phyloP scores from a whole-genome alignment of 768 basidiomycete genomes.

The Mycena maculata region DNA sequence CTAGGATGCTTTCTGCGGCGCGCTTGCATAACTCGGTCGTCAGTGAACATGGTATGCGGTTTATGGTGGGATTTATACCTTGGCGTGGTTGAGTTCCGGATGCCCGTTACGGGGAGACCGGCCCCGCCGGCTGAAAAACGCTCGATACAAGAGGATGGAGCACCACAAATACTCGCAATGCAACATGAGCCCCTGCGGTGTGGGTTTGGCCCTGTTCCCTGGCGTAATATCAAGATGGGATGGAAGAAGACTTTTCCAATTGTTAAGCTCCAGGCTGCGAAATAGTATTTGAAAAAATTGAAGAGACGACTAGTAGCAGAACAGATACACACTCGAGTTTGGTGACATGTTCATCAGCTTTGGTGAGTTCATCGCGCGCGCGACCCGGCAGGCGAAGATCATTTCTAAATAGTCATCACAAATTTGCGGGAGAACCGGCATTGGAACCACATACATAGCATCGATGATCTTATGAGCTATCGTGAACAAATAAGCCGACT shows the following conservation, averaged over 20 bases:
- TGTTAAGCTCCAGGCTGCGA: slow-evolving; percentile 31
- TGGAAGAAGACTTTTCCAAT: slow-evolving; percentile 41
- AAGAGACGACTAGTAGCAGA: background rate
- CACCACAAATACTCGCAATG: slow-evolving; percentile 51
- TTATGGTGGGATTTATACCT: slow-evolving; percentile 5
- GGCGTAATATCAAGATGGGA: slow-evolving; percentile 45
- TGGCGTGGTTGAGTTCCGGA: slow-evolving; percentile 31
- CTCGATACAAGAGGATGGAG: slow-evolving; percentile 52
- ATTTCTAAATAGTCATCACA: slow-evolving; percentile 2
- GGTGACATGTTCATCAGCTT: slow-evolving; percentile 30
- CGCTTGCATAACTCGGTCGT: slow-evolving; percentile 45
- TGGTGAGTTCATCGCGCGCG: background rate
- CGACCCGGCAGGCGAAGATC: background rate
- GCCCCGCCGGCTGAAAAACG: slow-evolving; percentile 37
- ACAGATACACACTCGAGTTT: slow-evolving; percentile 34
- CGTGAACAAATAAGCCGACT: slow-evolving; percentile 44
- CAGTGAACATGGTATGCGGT: background rate
- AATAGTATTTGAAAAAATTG: background rate
- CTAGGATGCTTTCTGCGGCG: slow-evolving; percentile 50
- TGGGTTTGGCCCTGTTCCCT: slow-evolving; percentile 37
- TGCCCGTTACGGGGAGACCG: slow-evolving; percentile 9
- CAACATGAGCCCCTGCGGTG: slow-evolving; percentile 48
- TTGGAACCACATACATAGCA: slow-evolving; percentile 47
- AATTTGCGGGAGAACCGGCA: background rate
- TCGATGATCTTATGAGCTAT: slow-evolving; percentile 48